Evolutionary conservation across 192 early-diverging fungal genomes (phyloP), one percentile per base, ranked within the genome.

Genomic region (Entomortierella parvispora): DNA sequence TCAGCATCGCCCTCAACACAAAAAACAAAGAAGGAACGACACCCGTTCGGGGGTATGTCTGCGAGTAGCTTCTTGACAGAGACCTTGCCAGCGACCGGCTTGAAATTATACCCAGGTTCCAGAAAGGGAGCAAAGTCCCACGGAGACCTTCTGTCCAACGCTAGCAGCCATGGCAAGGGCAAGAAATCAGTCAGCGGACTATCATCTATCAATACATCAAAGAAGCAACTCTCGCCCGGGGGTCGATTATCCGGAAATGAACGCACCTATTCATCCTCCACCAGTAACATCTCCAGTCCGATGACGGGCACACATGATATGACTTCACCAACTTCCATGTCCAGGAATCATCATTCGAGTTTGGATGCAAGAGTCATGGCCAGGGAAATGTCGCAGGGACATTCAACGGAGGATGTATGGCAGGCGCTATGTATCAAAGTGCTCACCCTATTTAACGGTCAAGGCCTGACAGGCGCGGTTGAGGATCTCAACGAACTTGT

Each of bases 361-460:
- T 40, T 77, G 20, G 74, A 77, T 18, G 74, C 74, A 10, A 77
- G 62, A n/a, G 74, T 77, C 25, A 77, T 77, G 74, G 65, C 65
- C 31, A 59, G 65, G 37, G 74, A 77, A 28, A 77, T 77, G 74
- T 43, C 74, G 0, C 65, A 59, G 7, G 55, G 74, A 17, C 65
- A 77, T 42, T 50, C 74, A 4, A 77, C 74, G 10, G 86, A 86
- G 20, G 90, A 92, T 69, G 85, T 86, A 20, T 97, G 95, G 95
- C 87, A 88, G 33, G 81, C 84, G 8, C 48, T 97, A 3, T 88
- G 90, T 25, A 81, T 84, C 25, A 87, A 88, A 22, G 90, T 97
- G 3, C 68, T 97, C 52, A 94, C 95, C 2, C 71, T 97, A 54
- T 97, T 97, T 64, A 94, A 93, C 52, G 95, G 95, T 17, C 92